These are phyloP conservation scores for Leishmania tropica DNA, from an alignment of 208 protist species.

Conservation along the genomic window DNA sequence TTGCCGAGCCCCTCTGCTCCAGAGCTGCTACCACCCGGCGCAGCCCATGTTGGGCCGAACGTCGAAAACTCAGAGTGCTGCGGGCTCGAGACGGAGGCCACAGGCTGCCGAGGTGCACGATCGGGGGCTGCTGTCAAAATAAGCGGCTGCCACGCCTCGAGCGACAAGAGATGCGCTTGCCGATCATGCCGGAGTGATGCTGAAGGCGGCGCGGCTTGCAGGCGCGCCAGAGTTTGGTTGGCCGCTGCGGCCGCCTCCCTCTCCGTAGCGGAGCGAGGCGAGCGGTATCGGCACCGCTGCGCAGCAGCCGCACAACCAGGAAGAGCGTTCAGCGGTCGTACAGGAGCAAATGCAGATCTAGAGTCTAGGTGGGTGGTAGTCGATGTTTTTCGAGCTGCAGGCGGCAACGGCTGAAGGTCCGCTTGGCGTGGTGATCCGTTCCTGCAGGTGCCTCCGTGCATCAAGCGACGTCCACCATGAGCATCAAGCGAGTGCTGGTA, in stretches of 20 bases:
- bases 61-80: background rate
- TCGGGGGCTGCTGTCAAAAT: background rate
- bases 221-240: conserved; percentile 13
- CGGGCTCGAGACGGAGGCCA: background rate
- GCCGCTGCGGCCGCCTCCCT: background rate
- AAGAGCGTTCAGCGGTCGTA: background rate
- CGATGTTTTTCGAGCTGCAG: background rate
- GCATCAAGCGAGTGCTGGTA: background rate
- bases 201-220: background rate
- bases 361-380: background rate
- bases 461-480: background rate
- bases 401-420: background rate
- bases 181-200: background rate
- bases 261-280: background rate
- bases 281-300: background rate
- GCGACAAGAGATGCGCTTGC: background rate
- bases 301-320: background rate
- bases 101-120: background rate
- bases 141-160: conserved; percentile 22
- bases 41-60: background rate
- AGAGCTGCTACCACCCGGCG: background rate
- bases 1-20: background rate
- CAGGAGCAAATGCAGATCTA: background rate
- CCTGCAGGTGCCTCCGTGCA: background rate
- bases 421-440: background rate